Evolutionary conservation across 1,139 yeast genomes (phyloP).

Genomic region (Saccharomyces uvarum): DNA sequence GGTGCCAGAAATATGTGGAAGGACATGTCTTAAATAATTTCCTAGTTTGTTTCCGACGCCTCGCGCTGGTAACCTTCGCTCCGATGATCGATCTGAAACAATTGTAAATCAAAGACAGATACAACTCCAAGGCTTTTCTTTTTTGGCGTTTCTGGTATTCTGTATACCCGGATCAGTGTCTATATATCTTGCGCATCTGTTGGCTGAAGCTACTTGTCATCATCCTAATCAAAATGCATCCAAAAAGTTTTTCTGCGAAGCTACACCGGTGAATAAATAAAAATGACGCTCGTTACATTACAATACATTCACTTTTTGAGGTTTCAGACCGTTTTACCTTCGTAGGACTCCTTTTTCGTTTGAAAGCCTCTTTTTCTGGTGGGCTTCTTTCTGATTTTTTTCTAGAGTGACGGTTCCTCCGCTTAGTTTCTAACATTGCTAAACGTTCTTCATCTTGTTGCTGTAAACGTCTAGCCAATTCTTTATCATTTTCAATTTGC

Average conservation of each 20-base stretch:
- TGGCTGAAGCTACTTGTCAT: no score
- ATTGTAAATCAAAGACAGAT: neutral
- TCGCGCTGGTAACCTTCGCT: neutral
- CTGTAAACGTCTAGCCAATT: constrained; percentile 26
- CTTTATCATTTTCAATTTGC: constrained; percentile 21
- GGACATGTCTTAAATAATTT: neutral
- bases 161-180: no score
- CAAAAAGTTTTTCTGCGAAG: neutral
- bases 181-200: neutral
- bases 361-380: constrained; percentile 3
- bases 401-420: constrained; percentile 12
- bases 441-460: constrained; percentile 26
- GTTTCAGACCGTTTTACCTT: neutral
- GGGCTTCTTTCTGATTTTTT: constrained; percentile 9
- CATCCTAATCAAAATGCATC: no score
- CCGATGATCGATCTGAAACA: neutral
- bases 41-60: neutral
- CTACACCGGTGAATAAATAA: neutral
- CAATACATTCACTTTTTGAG: neutral
- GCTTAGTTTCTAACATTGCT: neutral
- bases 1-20: neutral
- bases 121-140: neutral
- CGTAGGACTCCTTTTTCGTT: constrained; percentile 2
- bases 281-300: neutral
- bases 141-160: neutral